Evolutionary conservation across 148 eudicot species (phyloP).

Genomic region (Chenopodium suecicum): DNA sequence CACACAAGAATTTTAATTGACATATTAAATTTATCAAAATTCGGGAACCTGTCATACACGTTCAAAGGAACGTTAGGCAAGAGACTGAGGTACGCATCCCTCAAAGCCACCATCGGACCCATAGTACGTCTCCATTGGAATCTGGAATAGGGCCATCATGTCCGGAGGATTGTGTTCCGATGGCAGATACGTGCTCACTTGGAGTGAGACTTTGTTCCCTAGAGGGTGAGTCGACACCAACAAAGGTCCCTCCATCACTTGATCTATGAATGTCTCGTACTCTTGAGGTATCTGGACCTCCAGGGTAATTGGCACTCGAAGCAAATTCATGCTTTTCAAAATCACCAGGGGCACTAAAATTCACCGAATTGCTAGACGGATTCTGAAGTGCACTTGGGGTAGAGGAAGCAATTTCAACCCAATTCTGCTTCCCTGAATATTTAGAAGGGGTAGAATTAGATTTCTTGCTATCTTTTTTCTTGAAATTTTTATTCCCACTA

Average conservation of each 20-base stretch:
- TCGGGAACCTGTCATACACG: neutral
- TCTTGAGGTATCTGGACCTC: neutral
- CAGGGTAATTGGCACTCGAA: neutral
- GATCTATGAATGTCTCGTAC: neutral
- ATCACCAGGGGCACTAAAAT: no score
- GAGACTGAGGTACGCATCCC: neutral
- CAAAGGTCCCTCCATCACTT: neutral
- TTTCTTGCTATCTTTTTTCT: no score
- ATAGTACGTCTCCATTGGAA: neutral
- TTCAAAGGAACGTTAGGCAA: neutral
- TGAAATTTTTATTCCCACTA: no score
- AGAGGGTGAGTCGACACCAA: neutral
- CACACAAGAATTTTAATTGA: neutral
- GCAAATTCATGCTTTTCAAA: no score
- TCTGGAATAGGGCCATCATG: neutral
- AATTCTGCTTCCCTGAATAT: no score
- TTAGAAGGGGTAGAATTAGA: no score
- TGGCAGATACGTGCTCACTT: neutral
- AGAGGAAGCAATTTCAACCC: neutral
- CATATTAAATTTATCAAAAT: neutral
- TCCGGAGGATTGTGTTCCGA: no score
- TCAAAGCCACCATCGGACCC: neutral
- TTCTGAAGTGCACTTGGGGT: neutral
- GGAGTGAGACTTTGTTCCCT: neutral
- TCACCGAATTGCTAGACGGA: no score